These are phyloP conservation scores for Actinidia arguta DNA, from an alignment of 179 eudicot genomes.

Conservation along the genomic window DNA sequence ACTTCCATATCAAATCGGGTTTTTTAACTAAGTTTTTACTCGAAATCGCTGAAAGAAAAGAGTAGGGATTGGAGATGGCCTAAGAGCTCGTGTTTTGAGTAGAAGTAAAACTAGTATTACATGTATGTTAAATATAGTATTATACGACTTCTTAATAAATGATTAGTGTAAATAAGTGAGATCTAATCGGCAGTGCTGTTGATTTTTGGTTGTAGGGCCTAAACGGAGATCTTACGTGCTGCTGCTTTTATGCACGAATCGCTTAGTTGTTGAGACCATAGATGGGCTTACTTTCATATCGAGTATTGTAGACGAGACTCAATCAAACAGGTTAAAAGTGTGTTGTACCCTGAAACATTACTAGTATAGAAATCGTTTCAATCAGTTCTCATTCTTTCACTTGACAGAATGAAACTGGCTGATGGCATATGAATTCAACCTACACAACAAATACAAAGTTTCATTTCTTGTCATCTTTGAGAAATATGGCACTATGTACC, in stretches of 20 bases:
- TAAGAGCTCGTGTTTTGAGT: no score
- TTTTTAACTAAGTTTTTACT: no score
- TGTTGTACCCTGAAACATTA: not conserved
- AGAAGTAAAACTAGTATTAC: no score
- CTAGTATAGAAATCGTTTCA: not conserved
- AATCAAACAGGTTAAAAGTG: not conserved
- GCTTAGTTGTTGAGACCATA: constrained; percentile 69
- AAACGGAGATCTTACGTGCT: constrained; percentile 79
- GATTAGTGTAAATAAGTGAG: no score
- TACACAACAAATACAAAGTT: not conserved
- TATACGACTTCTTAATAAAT: no score
- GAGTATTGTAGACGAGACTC: constrained; percentile 39
- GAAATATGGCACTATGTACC: no score
- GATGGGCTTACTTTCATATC: constrained; percentile 71
- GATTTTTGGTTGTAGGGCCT: constrained; percentile 59
- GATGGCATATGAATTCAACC: not conserved
- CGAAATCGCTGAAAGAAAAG: no score
- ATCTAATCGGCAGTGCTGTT: constrained; percentile 2
- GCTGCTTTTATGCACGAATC: constrained; percentile 76
- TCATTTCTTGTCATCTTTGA: not conserved
- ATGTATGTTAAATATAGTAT: no score
- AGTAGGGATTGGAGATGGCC: no score
- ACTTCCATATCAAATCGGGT: no score
- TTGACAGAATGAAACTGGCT: not conserved
- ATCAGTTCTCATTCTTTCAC: not conserved